phyloP scores from a whole-genome alignment of 768 basidiomycete genomes.

The Suillus paluster region DNA sequence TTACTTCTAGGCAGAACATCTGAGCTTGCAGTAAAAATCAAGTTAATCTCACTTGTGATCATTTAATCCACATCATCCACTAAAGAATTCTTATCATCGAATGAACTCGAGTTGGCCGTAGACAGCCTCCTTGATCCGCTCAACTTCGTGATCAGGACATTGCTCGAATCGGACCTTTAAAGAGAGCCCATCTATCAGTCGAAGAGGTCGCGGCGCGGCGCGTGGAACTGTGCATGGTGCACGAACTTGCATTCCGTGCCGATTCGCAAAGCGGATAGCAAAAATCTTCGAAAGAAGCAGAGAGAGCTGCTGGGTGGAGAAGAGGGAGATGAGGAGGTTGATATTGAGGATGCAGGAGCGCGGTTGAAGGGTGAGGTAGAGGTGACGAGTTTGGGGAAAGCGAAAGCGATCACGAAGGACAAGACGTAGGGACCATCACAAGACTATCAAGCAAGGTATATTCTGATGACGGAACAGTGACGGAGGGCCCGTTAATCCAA shows the following conservation, averaged over 20 bases:
- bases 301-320: slow-evolving; percentile 59
- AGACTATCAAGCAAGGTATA: too few relatives aligned
- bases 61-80: too few relatives aligned
- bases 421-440: too few relatives aligned
- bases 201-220: slow-evolving; percentile 88
- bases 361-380: slow-evolving; percentile 73
- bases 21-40: too few relatives aligned
- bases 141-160: slow-evolving; percentile 83
- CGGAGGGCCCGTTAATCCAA: slow-evolving; percentile 44
- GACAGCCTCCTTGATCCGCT: slow-evolving; percentile 78
- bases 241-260: slow-evolving; percentile 94
- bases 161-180: slow-evolving; percentile 77
- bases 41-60: too few relatives aligned
- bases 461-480: slow-evolving; percentile 36
- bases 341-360: slow-evolving; percentile 53
- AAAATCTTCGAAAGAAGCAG: slow-evolving; percentile 90
- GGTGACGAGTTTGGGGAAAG: too few relatives aligned
- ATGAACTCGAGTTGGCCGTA: slow-evolving; percentile 82
- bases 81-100: slow-evolving; percentile 37
- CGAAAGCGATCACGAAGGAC: too few relatives aligned
- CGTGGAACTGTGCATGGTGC: slow-evolving; percentile 81
- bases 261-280: slow-evolving; percentile 88
- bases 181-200: slow-evolving; percentile 78
- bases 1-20: too few relatives aligned
- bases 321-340: slow-evolving; percentile 56